Evolutionary conservation across 768 basidiomycete genomes (phyloP).

Genomic region (Leccinellum rugosiceps): DNA sequence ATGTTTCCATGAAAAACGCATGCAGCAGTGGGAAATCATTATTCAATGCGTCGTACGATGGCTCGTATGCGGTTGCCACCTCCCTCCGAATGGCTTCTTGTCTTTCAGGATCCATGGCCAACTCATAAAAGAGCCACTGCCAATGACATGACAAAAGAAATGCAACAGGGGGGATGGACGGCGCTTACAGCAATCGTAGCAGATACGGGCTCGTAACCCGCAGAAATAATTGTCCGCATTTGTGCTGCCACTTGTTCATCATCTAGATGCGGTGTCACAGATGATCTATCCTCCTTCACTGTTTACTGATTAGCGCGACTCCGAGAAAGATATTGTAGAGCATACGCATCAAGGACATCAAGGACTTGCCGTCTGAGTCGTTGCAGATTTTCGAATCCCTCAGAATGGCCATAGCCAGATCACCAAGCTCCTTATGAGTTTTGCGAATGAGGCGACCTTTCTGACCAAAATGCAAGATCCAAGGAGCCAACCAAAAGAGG

Average conservation of each 20-base stretch:
- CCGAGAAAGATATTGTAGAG: not conserved
- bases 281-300: slow-evolving; percentile 45
- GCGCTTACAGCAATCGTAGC: slow-evolving; percentile 33
- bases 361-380: slow-evolving; percentile 42
- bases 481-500: slow-evolving; percentile 58
- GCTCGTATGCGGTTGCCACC: slow-evolving; percentile 41
- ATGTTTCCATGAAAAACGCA: slow-evolving; percentile 57
- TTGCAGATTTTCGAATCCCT: slow-evolving; percentile 47
- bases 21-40: slow-evolving; percentile 53
- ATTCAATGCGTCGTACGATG: slow-evolving; percentile 51
- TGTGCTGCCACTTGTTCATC: slow-evolving; percentile 55
- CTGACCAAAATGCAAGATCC: slow-evolving; percentile 52
- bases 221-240: slow-evolving; percentile 62
- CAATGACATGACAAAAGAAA: slow-evolving; percentile 5
- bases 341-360: slow-evolving; percentile 56
- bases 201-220: slow-evolving; percentile 44
- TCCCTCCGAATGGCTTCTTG: slow-evolving; percentile 60
- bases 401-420: slow-evolving; percentile 51
- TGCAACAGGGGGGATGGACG: not conserved
- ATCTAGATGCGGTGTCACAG: slow-evolving; percentile 36
- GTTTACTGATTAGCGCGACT: slow-evolving; percentile 2
- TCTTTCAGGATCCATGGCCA: slow-evolving; percentile 47
- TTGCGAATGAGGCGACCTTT: slow-evolving; percentile 56
- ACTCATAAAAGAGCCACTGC: slow-evolving; percentile 66
- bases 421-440: slow-evolving; percentile 52